These are phyloP conservation scores for Penicillium oxalicum DNA, from an alignment of 2,329 filamentous ascomycete species.

Conservation along the genomic window DNA sequence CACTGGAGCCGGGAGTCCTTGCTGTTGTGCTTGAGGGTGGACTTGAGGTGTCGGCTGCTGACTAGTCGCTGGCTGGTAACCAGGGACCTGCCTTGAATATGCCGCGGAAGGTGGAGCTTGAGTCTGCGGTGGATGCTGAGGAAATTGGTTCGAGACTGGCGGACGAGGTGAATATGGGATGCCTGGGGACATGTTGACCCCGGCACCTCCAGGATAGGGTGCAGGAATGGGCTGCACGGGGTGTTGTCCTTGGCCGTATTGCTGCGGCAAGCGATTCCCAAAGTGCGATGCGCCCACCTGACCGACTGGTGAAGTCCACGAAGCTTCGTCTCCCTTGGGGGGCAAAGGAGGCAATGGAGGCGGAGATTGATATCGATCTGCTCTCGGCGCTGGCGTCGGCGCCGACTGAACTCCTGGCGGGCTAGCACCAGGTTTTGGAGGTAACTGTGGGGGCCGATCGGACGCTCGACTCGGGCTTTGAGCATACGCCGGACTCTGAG, in stretches of 20 bases:
- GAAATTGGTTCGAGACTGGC: slow-evolving; percentile 2
- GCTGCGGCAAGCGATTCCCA: slow-evolving; percentile 17
- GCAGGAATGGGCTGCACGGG: slow-evolving; percentile 2
- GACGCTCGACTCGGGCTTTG: slow-evolving; percentile 11
- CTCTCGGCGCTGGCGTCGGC: slow-evolving; percentile 12
- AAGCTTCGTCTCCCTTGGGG: slow-evolving; percentile 24
- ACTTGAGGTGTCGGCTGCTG: slow-evolving; percentile 16
- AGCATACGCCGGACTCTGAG: slow-evolving; percentile 26
- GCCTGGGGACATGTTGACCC: neutral
- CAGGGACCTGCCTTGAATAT: slow-evolving; percentile 14
- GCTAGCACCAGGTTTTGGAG: slow-evolving; percentile 31
- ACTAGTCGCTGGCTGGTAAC: slow-evolving; percentile 21
- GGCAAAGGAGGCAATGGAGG: slow-evolving; percentile 37
- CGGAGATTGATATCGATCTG: slow-evolving; percentile 26
- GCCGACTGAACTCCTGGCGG: slow-evolving; percentile 11
- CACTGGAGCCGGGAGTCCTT: slow-evolving; percentile 29
- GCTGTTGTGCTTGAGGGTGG: slow-evolving; percentile 10
- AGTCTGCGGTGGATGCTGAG: slow-evolving; percentile 12
- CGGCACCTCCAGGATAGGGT: neutral
- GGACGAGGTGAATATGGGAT: slow-evolving; percentile 1
- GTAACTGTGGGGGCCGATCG: slow-evolving; percentile 30
- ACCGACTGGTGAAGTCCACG: slow-evolving; percentile 10
- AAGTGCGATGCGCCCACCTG: slow-evolving; percentile 9
- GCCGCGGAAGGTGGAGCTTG: slow-evolving; percentile 2
- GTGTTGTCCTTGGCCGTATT: slow-evolving; percentile 10